These are phyloP conservation scores for Phytopythium sindhum DNA, from an alignment of 352 stramenopile species.

Conservation along the genomic window DNA sequence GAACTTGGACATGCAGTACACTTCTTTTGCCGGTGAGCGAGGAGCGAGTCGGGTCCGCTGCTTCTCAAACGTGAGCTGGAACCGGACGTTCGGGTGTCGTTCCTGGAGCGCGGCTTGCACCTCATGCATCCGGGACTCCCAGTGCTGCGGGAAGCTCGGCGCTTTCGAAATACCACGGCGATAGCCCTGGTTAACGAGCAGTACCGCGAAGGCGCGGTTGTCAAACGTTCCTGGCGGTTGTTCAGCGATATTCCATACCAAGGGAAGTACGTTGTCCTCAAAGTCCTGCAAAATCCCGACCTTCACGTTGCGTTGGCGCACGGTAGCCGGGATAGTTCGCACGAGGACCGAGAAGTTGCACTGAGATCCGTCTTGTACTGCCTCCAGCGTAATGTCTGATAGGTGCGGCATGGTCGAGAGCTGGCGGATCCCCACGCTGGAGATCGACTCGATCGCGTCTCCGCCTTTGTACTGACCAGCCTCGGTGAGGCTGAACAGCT, in stretches of 20 bases:
- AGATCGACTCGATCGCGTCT: conserved; percentile 29
- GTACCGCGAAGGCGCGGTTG: conserved; percentile 25
- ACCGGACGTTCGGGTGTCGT: conserved; percentile 29
- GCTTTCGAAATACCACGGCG: conserved; percentile 22
- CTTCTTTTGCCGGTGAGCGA: conserved; percentile 6
- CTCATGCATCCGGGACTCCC: conserved; percentile 21
- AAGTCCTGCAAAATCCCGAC: conserved; percentile 33
- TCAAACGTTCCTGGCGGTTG: conserved; percentile 20
- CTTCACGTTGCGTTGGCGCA: conserved; percentile 41
- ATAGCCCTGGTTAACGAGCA: conserved; percentile 34
- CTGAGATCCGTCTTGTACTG: conserved; percentile 17
- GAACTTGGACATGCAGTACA: conserved; percentile 36
- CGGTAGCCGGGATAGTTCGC: conserved; percentile 14
- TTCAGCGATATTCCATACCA: conserved; percentile 23
- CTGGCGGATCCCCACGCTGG: conserved; percentile 19
- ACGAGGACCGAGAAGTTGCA: conserved; percentile 28
- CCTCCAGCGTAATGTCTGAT: conserved; percentile 34
- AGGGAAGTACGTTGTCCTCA: conserved; percentile 24
- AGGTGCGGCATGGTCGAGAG: conserved; percentile 34
- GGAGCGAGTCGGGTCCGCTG: conserved; percentile 15
- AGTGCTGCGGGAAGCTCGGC: conserved; percentile 16
- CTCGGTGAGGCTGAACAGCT: conserved; percentile 31
- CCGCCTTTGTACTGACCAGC: conserved; percentile 25
- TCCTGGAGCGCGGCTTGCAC: conserved; percentile 17
- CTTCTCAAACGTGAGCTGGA: conserved; percentile 37